These are phyloP conservation scores for Neofusicoccum umdonicola DNA, from an alignment of 2,329 filamentous ascomycete species.

Conservation along the genomic window DNA sequence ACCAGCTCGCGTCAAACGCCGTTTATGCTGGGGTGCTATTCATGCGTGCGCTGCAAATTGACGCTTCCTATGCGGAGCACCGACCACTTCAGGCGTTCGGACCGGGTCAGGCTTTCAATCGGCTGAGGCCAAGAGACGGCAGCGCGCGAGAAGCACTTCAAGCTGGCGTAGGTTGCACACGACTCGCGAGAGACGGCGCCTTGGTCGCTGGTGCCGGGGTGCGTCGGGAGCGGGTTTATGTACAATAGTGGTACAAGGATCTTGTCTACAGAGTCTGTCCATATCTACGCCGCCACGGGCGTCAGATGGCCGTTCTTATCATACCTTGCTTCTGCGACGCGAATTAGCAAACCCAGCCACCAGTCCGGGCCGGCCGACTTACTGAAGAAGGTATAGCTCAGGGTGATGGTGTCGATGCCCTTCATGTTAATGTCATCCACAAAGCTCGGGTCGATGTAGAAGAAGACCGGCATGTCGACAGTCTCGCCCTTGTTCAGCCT, in stretches of 20 bases:
- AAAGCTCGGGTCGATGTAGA: conserved; percentile 96
- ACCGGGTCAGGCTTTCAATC: too few relatives aligned
- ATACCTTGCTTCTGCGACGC: conserved; percentile 67
- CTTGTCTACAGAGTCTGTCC: neutral
- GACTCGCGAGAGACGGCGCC: neutral
- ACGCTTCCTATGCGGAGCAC: too few relatives aligned
- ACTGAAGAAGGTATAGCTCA: conserved; percentile 99
- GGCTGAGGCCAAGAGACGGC: too few relatives aligned
- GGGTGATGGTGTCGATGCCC: conserved; percentile 88
- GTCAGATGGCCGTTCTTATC: conserved; percentile 70
- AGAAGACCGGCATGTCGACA: conserved; percentile 99
- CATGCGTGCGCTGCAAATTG: too few relatives aligned
- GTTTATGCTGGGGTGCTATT: too few relatives aligned
- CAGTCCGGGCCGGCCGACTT: conserved; percentile 41
- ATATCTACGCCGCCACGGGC: conserved; percentile 42
- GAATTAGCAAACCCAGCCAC: conserved; percentile 21
- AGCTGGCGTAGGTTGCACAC: neutral
- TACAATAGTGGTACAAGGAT: neutral
- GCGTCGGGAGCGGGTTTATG: neutral
- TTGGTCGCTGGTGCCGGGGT: neutral
- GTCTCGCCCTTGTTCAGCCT: conserved; percentile 91
- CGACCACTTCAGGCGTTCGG: too few relatives aligned
- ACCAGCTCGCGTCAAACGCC: too few relatives aligned
- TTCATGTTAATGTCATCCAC: conserved; percentile 89
- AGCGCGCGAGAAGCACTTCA: neutral